A percentile compares a stretch with the other conserved stretches of the same genome.
Evolutionary conservation across 2,329 filamentous ascomycete genomes (phyloP).

Genomic region (Neofusicoccum cordaticola): DNA sequence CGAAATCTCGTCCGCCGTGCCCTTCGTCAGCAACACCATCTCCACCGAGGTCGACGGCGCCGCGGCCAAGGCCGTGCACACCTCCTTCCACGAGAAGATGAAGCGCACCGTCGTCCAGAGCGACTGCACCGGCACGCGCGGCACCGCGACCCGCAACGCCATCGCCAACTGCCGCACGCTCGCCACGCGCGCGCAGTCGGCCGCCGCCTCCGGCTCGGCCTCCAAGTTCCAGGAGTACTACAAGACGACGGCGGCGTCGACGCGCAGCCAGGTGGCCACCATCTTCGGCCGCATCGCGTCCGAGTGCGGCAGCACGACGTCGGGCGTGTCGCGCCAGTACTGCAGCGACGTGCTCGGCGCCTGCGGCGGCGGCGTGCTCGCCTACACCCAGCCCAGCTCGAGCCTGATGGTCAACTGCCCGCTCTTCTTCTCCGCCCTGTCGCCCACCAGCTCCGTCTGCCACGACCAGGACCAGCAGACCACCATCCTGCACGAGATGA

Average conservation of each 20-base stretch:
- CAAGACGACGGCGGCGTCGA: constrained; percentile 50
- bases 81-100: constrained; percentile 48
- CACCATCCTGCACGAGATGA: constrained; percentile 64
- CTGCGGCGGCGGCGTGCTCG: constrained; percentile 56
- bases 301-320: constrained; percentile 54
- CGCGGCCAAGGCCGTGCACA: constrained; percentile 50
- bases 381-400: constrained; percentile 57
- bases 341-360: constrained; percentile 58
- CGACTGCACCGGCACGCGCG: constrained; percentile 52
- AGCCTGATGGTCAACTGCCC: constrained; percentile 62
- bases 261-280: constrained; percentile 45
- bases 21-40: constrained; percentile 58
- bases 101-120: constrained; percentile 39
- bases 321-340: constrained; percentile 49
- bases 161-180: constrained; percentile 55
- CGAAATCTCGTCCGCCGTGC: constrained; percentile 53
- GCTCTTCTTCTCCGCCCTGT: constrained; percentile 56
- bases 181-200: constrained; percentile 52
- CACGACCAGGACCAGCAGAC: constrained; percentile 65
- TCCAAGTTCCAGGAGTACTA: constrained; percentile 60
- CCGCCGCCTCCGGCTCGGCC: constrained; percentile 47
- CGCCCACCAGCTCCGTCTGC: constrained; percentile 51
- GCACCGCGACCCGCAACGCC: constrained; percentile 48
- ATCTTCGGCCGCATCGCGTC: constrained; percentile 52
- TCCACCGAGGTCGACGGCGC: constrained; percentile 59